These are phyloP conservation scores for Pterocarpus macrocarpus DNA, from an alignment of 306 rosid genomes.

Conservation along the genomic window DNA sequence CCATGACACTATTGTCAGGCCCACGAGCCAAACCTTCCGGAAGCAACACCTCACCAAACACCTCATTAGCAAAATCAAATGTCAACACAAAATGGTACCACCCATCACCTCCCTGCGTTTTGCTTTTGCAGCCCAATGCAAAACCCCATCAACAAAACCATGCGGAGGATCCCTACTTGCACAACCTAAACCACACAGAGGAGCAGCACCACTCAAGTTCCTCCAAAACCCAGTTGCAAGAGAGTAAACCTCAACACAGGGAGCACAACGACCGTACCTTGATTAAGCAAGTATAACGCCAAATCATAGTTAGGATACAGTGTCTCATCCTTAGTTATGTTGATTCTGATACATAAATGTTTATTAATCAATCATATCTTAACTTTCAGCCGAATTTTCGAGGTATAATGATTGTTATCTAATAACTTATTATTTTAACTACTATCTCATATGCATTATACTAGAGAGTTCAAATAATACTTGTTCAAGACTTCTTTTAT, in stretches of 20 bases:
- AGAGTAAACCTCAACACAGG: constrained; percentile 43
- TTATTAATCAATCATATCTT: too few relatives aligned
- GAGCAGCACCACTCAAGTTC: constrained; percentile 4
- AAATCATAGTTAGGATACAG: background rate
- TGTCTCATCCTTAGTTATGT: too few relatives aligned
- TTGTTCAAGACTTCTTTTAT: too few relatives aligned
- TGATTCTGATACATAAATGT: too few relatives aligned
- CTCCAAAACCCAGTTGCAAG: constrained; percentile 47
- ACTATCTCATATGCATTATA: too few relatives aligned
- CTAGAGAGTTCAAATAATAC: too few relatives aligned
- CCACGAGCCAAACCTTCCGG: constrained; percentile 20
- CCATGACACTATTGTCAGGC: background rate
- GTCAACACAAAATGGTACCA: constrained; percentile 45
- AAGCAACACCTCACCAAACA: constrained; percentile 44
- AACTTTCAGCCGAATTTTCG: too few relatives aligned
- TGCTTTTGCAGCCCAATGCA: constrained; percentile 49
- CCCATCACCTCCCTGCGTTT: background rate
- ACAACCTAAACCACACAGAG: constrained; percentile 1
- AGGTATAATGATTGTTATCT: too few relatives aligned
- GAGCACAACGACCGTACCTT: constrained; percentile 8
- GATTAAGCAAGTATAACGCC: background rate
- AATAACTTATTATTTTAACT: too few relatives aligned
- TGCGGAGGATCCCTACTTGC: constrained; percentile 9
- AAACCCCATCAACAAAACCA: constrained; percentile 31
- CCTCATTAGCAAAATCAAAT: constrained; percentile 34